phyloP scores from a whole-genome alignment of 1,139 yeast genomes.

The Oligophagozyma castellii region DNA sequence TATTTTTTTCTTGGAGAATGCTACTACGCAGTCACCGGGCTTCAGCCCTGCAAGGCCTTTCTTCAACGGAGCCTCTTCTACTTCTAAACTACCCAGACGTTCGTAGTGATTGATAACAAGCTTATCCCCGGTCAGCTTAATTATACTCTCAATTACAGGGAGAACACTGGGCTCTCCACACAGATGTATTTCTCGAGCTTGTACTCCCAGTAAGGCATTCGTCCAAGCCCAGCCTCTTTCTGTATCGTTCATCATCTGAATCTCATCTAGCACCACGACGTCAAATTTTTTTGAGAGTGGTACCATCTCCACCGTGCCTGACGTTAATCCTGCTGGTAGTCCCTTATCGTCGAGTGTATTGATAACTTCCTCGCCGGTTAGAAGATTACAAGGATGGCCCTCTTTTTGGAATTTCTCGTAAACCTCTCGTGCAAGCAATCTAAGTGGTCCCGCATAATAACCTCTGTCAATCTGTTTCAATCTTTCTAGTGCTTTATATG shows the following conservation, averaged over 20 bases:
- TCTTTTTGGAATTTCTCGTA: conserved; percentile 63
- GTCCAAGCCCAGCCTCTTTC: conserved; percentile 94
- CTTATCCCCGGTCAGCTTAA: conserved; percentile 64
- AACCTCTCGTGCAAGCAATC: conserved; percentile 82
- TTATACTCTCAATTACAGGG: conserved; percentile 44
- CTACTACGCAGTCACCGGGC: conserved; percentile 82
- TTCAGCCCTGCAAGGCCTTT: conserved; percentile 28
- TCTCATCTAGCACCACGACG: conserved; percentile 86
- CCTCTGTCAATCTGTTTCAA: conserved; percentile 65
- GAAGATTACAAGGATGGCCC: conserved; percentile 60
- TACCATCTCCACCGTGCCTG: conserved; percentile 93
- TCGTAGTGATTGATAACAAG: conserved; percentile 53
- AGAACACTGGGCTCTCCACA: conserved; percentile 90
- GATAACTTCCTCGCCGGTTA: conserved; percentile 89
- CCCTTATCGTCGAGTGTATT: conserved; percentile 59
- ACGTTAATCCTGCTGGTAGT: conserved; percentile 53
- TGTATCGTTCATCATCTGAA: conserved; percentile 81
- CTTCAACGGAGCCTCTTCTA: conserved; percentile 32
- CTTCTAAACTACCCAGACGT: conserved; percentile 59
- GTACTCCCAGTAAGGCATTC: conserved; percentile 73
- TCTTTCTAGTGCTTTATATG: conserved; percentile 64
- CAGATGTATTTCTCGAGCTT: conserved; percentile 73
- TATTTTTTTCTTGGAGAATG: conserved; percentile 65
- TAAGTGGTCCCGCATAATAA: conserved; percentile 86
- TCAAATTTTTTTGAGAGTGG: conserved; percentile 57